Evolutionary conservation across 257 asterid species (phyloP), one percentile per base, ranked within the genome.

Genomic region (Solanum ahanhuiri): DNA sequence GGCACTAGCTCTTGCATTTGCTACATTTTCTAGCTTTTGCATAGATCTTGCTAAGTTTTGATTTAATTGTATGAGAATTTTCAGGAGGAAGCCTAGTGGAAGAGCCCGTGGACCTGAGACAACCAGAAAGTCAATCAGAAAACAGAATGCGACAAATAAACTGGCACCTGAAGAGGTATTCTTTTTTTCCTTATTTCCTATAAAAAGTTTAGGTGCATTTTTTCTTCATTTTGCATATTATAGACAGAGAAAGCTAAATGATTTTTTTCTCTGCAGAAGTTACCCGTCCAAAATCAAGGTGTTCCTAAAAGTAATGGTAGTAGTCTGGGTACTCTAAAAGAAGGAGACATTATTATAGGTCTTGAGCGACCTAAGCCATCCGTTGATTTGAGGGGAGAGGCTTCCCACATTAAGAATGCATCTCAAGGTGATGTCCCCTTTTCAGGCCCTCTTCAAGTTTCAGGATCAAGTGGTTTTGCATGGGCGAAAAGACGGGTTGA

Each of bases 381-480:
- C 45, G 83, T 31, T 30, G 85, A 86, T 28, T 57, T 64, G 39
- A 86, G 58, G 83, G 94, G 88, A 87, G 98, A 93, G 91, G 88
- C 93, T 20, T 91, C 93, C 88, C 98, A 94, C 60, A 91, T 89
- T 85, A 96, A 93, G 91, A 91, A 93, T 85, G 92, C 98, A 15
- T 95, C 99, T 66, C 98, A 95, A 90, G 99, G 98, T 1, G 98
- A 95, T 17, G 95, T 94, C 48, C 92, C 91, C 31, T 94, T 86
- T 88, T 89, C 95, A 1, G 98, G 98, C 18, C 98, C 98, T 70
- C 86, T 95, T 84, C 99, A 95, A 86, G 96, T 95, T 39, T 90
- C 98, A 11, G 99, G 96, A 82, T 95, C 99, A 17, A 97, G 98
- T 81, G 99, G 98, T 41, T 97, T 97, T 85, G 98, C 99, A 11